Evolutionary conservation across 306 rosid species (phyloP).

Genomic region (Mimosa pudica): DNA sequence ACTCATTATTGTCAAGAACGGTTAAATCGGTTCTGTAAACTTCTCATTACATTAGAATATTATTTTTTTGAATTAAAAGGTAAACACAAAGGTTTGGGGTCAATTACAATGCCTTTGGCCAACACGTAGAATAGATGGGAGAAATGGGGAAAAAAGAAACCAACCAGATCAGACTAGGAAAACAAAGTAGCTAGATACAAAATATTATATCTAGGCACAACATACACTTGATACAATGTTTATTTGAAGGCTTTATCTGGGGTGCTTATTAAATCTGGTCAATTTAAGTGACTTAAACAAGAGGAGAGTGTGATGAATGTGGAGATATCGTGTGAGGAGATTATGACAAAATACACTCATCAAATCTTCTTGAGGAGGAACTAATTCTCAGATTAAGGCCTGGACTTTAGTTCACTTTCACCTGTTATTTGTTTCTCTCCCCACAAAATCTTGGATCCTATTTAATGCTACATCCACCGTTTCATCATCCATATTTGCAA

Average conservation of each 20-base stretch:
- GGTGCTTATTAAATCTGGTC: neutral
- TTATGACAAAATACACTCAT: slow-evolving; percentile 65
- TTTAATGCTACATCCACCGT: slow-evolving; percentile 64
- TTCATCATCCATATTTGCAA: slow-evolving; percentile 82
- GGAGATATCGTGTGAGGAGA: slow-evolving; percentile 76
- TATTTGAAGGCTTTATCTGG: neutral
- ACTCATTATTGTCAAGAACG: too few relatives aligned
- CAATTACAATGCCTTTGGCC: too few relatives aligned
- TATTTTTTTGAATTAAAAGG: too few relatives aligned
- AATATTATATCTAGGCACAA: neutral
- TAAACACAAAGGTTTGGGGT: too few relatives aligned
- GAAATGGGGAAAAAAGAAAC: neutral
- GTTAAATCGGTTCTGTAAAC: too few relatives aligned
- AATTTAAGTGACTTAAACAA: slow-evolving; percentile 54
- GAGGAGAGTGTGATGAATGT: slow-evolving; percentile 84
- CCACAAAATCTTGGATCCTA: slow-evolving; percentile 64
- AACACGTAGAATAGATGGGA: too few relatives aligned
- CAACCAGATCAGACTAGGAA: neutral
- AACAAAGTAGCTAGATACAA: neutral
- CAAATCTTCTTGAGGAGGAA: slow-evolving; percentile 55
- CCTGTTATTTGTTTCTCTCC: slow-evolving; percentile 29
- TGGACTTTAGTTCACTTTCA: slow-evolving; percentile 38
- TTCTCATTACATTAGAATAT: neutral
- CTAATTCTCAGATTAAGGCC: slow-evolving; percentile 52
- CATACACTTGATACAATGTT: neutral